phyloP scores from a whole-genome alignment of 805 yeast species.

The Ogataea wickerhamii region DNA sequence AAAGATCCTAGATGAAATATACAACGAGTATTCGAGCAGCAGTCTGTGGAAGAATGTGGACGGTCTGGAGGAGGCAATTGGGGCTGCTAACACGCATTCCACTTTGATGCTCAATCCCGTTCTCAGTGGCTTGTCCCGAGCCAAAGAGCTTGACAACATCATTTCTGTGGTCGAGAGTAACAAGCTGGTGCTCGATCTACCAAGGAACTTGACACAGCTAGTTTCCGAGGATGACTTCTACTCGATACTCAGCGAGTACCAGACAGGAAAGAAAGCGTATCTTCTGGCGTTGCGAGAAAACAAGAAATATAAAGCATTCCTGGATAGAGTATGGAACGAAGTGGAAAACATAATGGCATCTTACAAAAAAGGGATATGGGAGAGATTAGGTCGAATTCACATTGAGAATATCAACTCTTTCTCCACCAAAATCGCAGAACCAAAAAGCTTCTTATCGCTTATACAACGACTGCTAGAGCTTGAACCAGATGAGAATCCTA shows the following conservation, averaged over 20 bases:
- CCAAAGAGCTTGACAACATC: constrained; percentile 46
- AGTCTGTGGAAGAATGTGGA: constrained; percentile 18
- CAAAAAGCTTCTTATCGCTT: constrained; percentile 35
- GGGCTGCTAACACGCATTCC: constrained; percentile 47
- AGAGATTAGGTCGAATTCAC: constrained; percentile 36
- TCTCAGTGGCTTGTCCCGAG: constrained; percentile 45
- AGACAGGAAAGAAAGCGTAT: constrained; percentile 38
- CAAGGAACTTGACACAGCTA: constrained; percentile 42
- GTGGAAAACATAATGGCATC: constrained; percentile 50
- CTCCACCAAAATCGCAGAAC: constrained; percentile 13
- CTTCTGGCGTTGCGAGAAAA: constrained; percentile 6
- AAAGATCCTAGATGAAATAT: constrained; percentile 58
- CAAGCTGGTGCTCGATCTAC: constrained; percentile 53
- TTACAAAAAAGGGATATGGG: constrained; percentile 56
- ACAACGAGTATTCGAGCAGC: constrained; percentile 44
- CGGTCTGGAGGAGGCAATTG: constrained; percentile 36
- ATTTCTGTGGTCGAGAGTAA: constrained; percentile 50
- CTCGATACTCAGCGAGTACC: constrained; percentile 53
- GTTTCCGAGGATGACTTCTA: constrained; percentile 53
- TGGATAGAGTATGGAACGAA: constrained; percentile 52
- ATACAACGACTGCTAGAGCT: constrained; percentile 59
- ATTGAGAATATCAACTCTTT: constrained; percentile 28
- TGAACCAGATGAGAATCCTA: constrained; percentile 61
- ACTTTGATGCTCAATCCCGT: constrained; percentile 58
- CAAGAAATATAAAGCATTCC: constrained; percentile 28